Base-by-base conservation (phyloP, 345 rosid genomes). In the Anacardium occidentale region DNA sequence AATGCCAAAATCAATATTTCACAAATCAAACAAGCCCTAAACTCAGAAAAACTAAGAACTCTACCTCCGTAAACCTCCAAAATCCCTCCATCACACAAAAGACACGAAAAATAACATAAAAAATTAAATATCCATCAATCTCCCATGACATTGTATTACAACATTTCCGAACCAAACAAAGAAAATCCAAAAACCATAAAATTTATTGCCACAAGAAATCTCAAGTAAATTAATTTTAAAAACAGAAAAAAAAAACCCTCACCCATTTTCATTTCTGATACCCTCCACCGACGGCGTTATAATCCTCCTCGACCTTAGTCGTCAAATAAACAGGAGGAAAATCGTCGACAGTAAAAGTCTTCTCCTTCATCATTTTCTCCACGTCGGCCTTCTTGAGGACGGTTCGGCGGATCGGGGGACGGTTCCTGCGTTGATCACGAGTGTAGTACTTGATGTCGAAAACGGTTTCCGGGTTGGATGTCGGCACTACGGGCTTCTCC, bases 361-460 rank as follows among this genome's bases (percentile, higher is more conserved):
- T 82, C 88, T 87, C 94, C 75, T 79, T 88, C 97, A 88, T 86
- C 94, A 90, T 85, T 81, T 79, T 85, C 82, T 72, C 89, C 45
- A 83, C 96, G 62, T 95, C 90, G 13, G 84, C 83, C 81, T 95
- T 95, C 83, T 79, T 90, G 80, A 88, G 74, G 58, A 88, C n/a
- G 68, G 90, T 85, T 32, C 89, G 87, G 52, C 89, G 86, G 77
- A 90, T 79, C 58, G 89, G 88, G 3, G 96, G 97, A 3, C 98
- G 93, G 83, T 92, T 89, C 24, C 99, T 86, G 77, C 97, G 94
- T 87, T 87, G 97, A 71, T 95, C 97, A 34, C 98, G 82, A 45
- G 63, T 14, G 72, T 78, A 89, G 79, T 92, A 91, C 73, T 90
- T 86, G 87, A 95, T 95, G 77, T 91, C 96, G 79, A 72, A 95